Percentiles rank a stretch among this genome's conserved stretches.
Evolutionary conservation across 1,139 yeast genomes (phyloP).

Genomic region (Blastobotrys apis): DNA sequence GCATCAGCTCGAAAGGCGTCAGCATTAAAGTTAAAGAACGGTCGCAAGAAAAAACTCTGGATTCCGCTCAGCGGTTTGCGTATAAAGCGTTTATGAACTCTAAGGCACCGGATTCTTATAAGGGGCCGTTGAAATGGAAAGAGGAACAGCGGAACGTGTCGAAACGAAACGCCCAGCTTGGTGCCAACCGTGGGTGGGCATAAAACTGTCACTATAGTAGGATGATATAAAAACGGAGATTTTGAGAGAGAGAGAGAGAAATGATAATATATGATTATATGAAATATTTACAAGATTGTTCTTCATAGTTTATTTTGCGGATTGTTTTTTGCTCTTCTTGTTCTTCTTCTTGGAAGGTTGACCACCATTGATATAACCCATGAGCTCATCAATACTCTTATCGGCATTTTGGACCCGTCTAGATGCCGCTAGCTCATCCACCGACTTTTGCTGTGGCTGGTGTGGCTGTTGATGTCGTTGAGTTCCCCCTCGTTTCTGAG

Average conservation of each 20-base stretch:
- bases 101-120: slow-evolving; percentile 19
- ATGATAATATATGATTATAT: not conserved
- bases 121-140: slow-evolving; percentile 13
- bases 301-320: not conserved
- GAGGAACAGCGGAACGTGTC: slow-evolving; percentile 10
- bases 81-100: slow-evolving; percentile 22
- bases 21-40: slow-evolving; percentile 18
- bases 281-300: not conserved
- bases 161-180: slow-evolving; percentile 10
- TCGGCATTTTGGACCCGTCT: slow-evolving; percentile 19
- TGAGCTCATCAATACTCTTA: slow-evolving; percentile 34
- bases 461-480: slow-evolving; percentile 6
- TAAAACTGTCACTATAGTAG: not conserved
- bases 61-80: slow-evolving; percentile 20
- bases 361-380: slow-evolving; percentile 35
- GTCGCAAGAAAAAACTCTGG: slow-evolving; percentile 18
- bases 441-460: slow-evolving; percentile 2
- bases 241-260: slow-evolving; percentile 1
- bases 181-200: slow-evolving; percentile 17
- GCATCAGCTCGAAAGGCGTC: slow-evolving; percentile 14
- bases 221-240: not conserved
- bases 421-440: slow-evolving; percentile 8
- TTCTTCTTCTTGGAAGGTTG: slow-evolving; percentile 14
- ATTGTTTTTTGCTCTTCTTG: slow-evolving; percentile 16
- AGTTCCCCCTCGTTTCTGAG: not conserved